These are phyloP conservation scores for Wickerhamomyces pijperi DNA, from an alignment of 805 yeast genomes.

Conservation along the genomic window DNA sequence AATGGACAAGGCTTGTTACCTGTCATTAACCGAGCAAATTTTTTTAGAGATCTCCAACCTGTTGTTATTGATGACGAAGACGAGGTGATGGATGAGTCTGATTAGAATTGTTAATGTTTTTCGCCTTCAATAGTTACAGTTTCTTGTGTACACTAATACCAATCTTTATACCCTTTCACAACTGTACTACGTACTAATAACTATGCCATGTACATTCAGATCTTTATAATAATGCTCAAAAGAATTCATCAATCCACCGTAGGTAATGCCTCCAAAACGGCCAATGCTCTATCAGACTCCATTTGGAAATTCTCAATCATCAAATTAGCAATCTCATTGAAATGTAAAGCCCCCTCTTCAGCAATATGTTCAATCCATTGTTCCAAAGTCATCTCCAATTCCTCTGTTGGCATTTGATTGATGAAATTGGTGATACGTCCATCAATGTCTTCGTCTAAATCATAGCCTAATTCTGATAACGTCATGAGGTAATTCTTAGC, in stretches of 20 bases:
- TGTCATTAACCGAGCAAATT: background rate
- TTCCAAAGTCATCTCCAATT: conserved; percentile 55
- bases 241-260: conserved; percentile 3
- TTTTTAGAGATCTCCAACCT: background rate
- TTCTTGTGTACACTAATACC: no score
- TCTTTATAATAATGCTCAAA: no score
- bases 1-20: background rate
- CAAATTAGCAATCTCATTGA: conserved; percentile 32
- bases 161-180: no score
- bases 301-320: conserved; percentile 36
- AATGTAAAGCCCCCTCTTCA: conserved; percentile 35
- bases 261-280: conserved; percentile 26
- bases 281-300: conserved; percentile 42
- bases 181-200: no score
- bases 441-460: conserved; percentile 49
- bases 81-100: conserved; percentile 2
- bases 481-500: conserved; percentile 17
- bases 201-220: no score
- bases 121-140: no score
- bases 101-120: background rate
- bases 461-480: conserved; percentile 14
- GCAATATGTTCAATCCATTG: conserved; percentile 60
- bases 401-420: conserved; percentile 58
- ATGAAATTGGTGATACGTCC: conserved; percentile 57
- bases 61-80: conserved; percentile 1